Evolutionary conservation across 495 filamentous ascomycete genomes (phyloP), one percentile per base, ranked within the genome.

Genomic region (Neurospora tetrasperma): DNA sequence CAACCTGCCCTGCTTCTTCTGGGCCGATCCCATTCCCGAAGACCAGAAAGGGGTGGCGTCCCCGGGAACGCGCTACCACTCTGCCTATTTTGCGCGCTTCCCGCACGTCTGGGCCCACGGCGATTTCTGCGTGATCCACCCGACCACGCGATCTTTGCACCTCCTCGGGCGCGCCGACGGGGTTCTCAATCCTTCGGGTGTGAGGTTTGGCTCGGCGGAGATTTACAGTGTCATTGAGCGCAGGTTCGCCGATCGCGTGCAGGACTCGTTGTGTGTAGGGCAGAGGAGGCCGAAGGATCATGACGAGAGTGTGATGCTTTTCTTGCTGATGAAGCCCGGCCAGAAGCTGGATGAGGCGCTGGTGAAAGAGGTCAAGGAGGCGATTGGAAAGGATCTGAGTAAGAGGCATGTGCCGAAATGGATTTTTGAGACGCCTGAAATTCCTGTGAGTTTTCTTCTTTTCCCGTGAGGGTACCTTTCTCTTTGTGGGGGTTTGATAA

Each of bases 161-260:
- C 91, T 95, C 78, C 86, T 92, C 59, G 94, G 94, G 46, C 88
- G 94, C 70, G 94, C 94, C 27, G 94, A 98, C 77, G 94, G 94
- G 5, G 93, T 97, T 48, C 83, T 98, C 40, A 98, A 98, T 80
- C 94, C 94, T 0, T 89, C 87, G 11, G 94, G 94, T 0, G 93
- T 98, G 11, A 84, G 94, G 42, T 98, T 98, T 75, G 94, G 94
- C 18, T 91, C 89, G 54, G 91, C 93, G 7, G 92, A 95, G 80
- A 90, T 95, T 66, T 95, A 95, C 80, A 83, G 84, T 23, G 90
- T 94, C 5, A 80, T 94, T 31, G 92, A 95, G 79, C 83, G 85
- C 68, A 79, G 86, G 71, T 93, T 94, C 75, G 80, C 87, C 0
- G 80, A 87, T 20, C 80, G 84, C 62, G 81, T 94, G 18, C 82